Evolutionary conservation across 148 eudicot genomes (phyloP).

Genomic region (Camellia lanceoleosa): DNA sequence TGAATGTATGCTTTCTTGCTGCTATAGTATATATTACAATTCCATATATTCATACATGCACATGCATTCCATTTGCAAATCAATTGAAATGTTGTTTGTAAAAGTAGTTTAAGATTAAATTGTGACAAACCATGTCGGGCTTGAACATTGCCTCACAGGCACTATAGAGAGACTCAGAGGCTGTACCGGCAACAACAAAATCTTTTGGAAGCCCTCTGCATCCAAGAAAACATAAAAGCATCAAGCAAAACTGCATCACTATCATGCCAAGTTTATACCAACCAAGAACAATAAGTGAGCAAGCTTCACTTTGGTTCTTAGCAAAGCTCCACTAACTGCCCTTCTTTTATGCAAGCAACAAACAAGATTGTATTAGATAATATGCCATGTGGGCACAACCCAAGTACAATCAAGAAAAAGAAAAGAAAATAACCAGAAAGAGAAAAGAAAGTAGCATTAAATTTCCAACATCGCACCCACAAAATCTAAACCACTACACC

Average conservation of each 20-base stretch:
- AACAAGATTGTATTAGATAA: too few relatives aligned
- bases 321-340: too few relatives aligned
- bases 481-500: too few relatives aligned
- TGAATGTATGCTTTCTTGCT: not conserved
- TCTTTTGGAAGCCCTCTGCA: constrained; percentile 90
- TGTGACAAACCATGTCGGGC: constrained; percentile 77
- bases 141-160: constrained; percentile 97
- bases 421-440: too few relatives aligned
- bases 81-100: not conserved
- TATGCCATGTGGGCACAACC: too few relatives aligned
- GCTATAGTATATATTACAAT: not conserved
- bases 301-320: too few relatives aligned
- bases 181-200: constrained; percentile 92
- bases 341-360: too few relatives aligned
- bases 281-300: not conserved
- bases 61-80: not conserved
- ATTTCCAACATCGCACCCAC: too few relatives aligned
- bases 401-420: too few relatives aligned
- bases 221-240: not conserved
- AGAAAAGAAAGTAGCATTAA: too few relatives aligned
- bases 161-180: constrained; percentile 90
- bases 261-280: too few relatives aligned
- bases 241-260: not conserved
- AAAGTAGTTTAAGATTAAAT: not conserved
- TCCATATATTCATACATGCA: not conserved